Base-by-base conservation (phyloP, 1,284 basidiomycete genomes). In the Quambalaria eucalypti region DNA sequence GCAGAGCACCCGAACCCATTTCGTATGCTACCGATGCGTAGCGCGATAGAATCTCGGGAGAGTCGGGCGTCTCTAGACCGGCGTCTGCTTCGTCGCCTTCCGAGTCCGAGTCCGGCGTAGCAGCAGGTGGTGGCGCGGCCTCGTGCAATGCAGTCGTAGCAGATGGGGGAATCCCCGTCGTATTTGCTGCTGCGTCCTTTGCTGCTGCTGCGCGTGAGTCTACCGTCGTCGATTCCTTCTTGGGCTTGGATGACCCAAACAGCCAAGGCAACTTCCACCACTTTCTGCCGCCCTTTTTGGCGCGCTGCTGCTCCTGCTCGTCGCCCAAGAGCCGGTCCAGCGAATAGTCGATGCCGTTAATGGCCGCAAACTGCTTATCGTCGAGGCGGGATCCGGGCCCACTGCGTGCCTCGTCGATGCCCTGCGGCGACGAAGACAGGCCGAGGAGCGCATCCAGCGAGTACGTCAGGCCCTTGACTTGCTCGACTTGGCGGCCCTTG, bases 391-490 rank as follows among this genome's bases (percentile, higher is more conserved):
- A 29, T 4, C 55, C 57, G 9, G 50, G 61, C 25, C 31, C 59
- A 40, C 25, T 52, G 38, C 39, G 51, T 39, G 51, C 56, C 21
- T 56, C 62, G 31, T 67, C 68, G 19, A 61, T 65, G 1, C 64
- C 52, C 40, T 67, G 59, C 4, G 70, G 67, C 23, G 26, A 47
- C 44, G 63, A 65, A 28, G 54, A 59, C 9, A 59, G 59, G 28
- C 65, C 65, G 1, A 97, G 84, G 0, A 98, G 80, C 0, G 92
- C 91, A 64, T 93, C 87, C 25, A 98, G 82, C 6, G 90, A 95
- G 73, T 97, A 97, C 0, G 90, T 97, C 62, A 95, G 66, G 16
- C 93, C 93, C 77, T 98, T 99, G 71, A 99, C 90, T 78, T 97
- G 92, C 76, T 96, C 92, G 42, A 98, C 89, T 28, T 84, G 84